A percentile compares a stretch with the other conserved stretches of the same genome.
These are phyloP conservation scores for Pezicula carpinea DNA, from an alignment of 2,329 filamentous ascomycete species.

Conservation along the genomic window DNA sequence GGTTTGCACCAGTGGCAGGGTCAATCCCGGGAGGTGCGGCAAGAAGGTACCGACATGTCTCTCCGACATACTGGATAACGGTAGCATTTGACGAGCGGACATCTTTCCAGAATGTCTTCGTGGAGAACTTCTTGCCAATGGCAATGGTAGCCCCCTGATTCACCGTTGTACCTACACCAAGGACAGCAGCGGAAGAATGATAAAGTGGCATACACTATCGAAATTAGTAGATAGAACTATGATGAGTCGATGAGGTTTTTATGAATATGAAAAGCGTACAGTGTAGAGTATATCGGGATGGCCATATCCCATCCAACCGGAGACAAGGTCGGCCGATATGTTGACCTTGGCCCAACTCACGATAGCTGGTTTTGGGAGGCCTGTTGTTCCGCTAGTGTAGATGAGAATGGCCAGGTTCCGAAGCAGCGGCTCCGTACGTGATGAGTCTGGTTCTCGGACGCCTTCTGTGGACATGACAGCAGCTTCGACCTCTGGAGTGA, in stretches of 20 bases:
- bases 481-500: constrained; percentile 53
- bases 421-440: constrained; percentile 45
- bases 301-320: constrained; percentile 52
- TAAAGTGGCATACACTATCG: constrained; percentile 80
- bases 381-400: constrained; percentile 82
- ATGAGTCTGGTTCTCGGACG: constrained; percentile 52
- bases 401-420: constrained; percentile 67
- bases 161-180: constrained; percentile 62
- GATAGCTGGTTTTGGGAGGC: constrained; percentile 75
- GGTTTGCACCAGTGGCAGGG: constrained; percentile 56
- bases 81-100: constrained; percentile 68
- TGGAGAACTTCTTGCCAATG: constrained; percentile 74
- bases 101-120: constrained; percentile 71
- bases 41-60: constrained; percentile 79
- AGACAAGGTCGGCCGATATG: constrained; percentile 47
- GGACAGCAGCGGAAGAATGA: constrained; percentile 70
- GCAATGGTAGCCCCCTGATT: constrained; percentile 60
- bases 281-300: constrained; percentile 70
- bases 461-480: constrained; percentile 48
- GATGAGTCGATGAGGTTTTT: too few relatives aligned
- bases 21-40: constrained; percentile 59
- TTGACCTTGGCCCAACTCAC: constrained; percentile 67
- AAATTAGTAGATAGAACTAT: constrained; percentile 12
- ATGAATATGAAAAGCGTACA: constrained; percentile 35
- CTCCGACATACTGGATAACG: constrained; percentile 81